Evolutionary conservation across 768 basidiomycete species (phyloP).

Genomic region (Leccinum uliginosum): DNA sequence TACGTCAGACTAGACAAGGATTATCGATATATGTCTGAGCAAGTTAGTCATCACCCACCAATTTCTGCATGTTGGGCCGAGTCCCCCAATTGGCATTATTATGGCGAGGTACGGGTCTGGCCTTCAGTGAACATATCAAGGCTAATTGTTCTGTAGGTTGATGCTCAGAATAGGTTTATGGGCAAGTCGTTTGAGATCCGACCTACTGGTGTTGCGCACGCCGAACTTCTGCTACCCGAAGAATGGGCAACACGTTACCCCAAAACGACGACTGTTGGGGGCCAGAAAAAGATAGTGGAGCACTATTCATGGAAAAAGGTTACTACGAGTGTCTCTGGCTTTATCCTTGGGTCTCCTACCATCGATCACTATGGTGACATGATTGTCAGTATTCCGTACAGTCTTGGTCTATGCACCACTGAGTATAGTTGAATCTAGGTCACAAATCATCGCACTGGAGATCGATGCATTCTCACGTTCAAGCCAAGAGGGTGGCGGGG

Average conservation of each 20-base stretch:
- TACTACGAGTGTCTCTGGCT: conserved; percentile 85
- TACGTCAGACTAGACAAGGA: conserved; percentile 83
- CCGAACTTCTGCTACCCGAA: conserved; percentile 71
- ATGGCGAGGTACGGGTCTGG: conserved; percentile 60
- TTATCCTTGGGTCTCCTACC: conserved; percentile 83
- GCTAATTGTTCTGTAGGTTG: conserved; percentile 51
- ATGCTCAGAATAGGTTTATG: conserved; percentile 95
- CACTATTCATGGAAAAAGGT: conserved; percentile 98
- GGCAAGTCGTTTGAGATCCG: conserved; percentile 96
- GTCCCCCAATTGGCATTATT: conserved; percentile 86
- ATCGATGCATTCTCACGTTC: conserved; percentile 86
- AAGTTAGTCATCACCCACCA: conserved; percentile 97
- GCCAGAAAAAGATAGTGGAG: conserved; percentile 63
- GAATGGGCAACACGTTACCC: conserved; percentile 63
- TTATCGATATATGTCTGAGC: conserved; percentile 92
- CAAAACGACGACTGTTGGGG: conserved; percentile 39
- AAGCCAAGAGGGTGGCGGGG: conserved; percentile 96
- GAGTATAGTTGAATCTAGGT: conserved; percentile 35
- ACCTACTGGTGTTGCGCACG: conserved; percentile 92
- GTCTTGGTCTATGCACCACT: not conserved
- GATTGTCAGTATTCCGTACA: conserved; percentile 51
- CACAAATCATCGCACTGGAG: conserved; percentile 87
- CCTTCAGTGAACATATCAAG: not conserved
- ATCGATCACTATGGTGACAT: conserved; percentile 96
- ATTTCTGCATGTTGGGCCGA: conserved; percentile 96